Evolutionary conservation across 176 grass and related monocot genomes (phyloP).

Genomic region (Pontederia crassipes): DNA sequence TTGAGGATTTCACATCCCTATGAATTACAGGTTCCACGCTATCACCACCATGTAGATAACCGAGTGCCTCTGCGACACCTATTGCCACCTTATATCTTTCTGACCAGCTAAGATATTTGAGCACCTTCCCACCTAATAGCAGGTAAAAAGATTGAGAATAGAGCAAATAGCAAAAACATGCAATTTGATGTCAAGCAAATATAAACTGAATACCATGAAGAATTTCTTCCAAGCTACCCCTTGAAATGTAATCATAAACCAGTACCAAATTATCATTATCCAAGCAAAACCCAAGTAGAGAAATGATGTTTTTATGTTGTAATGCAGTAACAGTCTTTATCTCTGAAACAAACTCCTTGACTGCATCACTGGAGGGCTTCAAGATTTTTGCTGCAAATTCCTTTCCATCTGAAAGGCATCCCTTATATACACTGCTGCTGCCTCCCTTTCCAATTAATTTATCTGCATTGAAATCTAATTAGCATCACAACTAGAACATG

Average conservation of each 20-base stretch:
- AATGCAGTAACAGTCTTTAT: conserved; percentile 67
- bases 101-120: conserved; percentile 57
- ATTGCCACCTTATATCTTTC: conserved; percentile 69
- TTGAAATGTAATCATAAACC: conserved; percentile 73
- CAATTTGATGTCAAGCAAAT: background rate
- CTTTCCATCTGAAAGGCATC: conserved; percentile 30
- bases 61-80: conserved; percentile 55
- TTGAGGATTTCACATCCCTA: conserved; percentile 91
- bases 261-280: conserved; percentile 53
- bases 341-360: conserved; percentile 76
- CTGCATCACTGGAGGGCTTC: conserved; percentile 54
- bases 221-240: conserved; percentile 78
- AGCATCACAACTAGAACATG: background rate
- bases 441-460: conserved; percentile 74
- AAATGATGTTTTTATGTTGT: conserved; percentile 61
- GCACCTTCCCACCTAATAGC: conserved; percentile 41
- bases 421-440: conserved; percentile 71
- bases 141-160: background rate
- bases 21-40: conserved; percentile 58
- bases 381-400: conserved; percentile 76
- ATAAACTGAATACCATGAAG: conserved; percentile 49
- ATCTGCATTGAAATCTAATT: conserved; percentile 33
- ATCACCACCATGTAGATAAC: conserved; percentile 55
- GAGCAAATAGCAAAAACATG: background rate
- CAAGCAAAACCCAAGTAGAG: conserved; percentile 65